phyloP scores from a whole-genome alignment of 129 eudicot species.

The Saposhnikovia divaricata region DNA sequence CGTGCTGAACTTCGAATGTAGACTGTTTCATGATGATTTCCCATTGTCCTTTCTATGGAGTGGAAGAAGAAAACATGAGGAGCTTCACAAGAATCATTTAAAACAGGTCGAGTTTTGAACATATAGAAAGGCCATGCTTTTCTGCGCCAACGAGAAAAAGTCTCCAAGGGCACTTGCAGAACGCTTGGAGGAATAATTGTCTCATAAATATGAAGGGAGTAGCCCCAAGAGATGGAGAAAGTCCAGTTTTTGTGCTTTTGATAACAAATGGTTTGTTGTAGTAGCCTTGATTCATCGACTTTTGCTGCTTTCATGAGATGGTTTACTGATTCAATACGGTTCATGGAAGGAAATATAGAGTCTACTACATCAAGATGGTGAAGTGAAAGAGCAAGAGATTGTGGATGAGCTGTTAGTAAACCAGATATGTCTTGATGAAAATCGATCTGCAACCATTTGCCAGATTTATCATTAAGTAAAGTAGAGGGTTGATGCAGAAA shows the following conservation, averaged over 20 bases:
- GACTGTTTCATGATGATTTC: conserved; percentile 9
- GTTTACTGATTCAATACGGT: conserved; percentile 4
- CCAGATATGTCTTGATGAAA: conserved; percentile 19
- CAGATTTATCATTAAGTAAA: neutral
- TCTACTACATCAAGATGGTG: conserved; percentile 28
- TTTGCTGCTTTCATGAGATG: conserved; percentile 25
- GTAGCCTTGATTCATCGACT: conserved; percentile 9
- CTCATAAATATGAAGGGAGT: conserved; percentile 18
- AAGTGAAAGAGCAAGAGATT: conserved; percentile 20
- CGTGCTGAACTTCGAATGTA: conserved; percentile 14
- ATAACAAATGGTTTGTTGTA: conserved; percentile 27
- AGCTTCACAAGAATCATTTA: conserved; percentile 16
- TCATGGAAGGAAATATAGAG: conserved; percentile 20
- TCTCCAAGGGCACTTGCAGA: conserved; percentile 19
- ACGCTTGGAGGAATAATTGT: conserved; percentile 12
- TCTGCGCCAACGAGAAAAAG: conserved; percentile 17
- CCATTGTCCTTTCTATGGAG: neutral
- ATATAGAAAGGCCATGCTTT: conserved; percentile 4
- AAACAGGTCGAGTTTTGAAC: conserved; percentile 17
- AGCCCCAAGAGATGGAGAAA: conserved; percentile 28
- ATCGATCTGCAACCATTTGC: conserved; percentile 16
- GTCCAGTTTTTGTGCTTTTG: conserved; percentile 14
- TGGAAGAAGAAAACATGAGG: conserved; percentile 23
- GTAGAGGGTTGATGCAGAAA: neutral
- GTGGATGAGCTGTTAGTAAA: conserved; percentile 20